Percentiles rank a stretch among this genome's conserved stretches.
Conservation (phyloP, 148 eudicot species). For the Nepenthes gracilis region DNA sequence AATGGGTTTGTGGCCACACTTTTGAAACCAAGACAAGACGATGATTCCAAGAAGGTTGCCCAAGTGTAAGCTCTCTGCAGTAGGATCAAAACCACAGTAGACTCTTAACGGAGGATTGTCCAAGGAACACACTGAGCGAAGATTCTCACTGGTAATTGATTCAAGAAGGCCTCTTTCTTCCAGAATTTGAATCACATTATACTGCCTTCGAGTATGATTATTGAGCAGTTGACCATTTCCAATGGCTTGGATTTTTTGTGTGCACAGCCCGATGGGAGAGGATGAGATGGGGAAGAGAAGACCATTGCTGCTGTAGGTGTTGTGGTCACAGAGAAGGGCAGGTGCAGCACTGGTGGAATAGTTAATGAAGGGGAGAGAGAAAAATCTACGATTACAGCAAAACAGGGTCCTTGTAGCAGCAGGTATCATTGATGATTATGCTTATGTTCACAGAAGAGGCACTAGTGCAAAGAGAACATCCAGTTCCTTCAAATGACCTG, state of each 20-base stretch:
- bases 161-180: constrained; percentile 68
- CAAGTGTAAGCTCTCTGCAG: constrained; percentile 78
- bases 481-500: no score
- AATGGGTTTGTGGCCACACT: constrained; percentile 61
- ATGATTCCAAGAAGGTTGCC: constrained; percentile 73
- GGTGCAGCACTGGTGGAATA: constrained; percentile 1
- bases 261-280: neutral
- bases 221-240: neutral
- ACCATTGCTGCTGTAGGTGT: neutral
- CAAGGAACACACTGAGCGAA: constrained; percentile 27
- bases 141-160: constrained; percentile 49
- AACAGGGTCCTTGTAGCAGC: constrained; percentile 7
- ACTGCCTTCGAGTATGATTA: neutral
- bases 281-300: neutral
- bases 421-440: constrained; percentile 5
- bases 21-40: constrained; percentile 80
- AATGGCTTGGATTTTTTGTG: neutral
- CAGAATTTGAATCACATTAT: constrained; percentile 52
- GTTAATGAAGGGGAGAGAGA: neutral
- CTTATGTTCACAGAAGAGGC: no score
- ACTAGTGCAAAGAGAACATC: no score
- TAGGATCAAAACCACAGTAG: constrained; percentile 90
- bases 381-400: constrained; percentile 6
- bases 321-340: constrained; percentile 1
- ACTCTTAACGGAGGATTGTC: constrained; percentile 35